Evolutionary conservation across 345 rosid genomes (phyloP), one percentile per base, ranked within the genome.

Genomic region (Heritiera littoralis): DNA sequence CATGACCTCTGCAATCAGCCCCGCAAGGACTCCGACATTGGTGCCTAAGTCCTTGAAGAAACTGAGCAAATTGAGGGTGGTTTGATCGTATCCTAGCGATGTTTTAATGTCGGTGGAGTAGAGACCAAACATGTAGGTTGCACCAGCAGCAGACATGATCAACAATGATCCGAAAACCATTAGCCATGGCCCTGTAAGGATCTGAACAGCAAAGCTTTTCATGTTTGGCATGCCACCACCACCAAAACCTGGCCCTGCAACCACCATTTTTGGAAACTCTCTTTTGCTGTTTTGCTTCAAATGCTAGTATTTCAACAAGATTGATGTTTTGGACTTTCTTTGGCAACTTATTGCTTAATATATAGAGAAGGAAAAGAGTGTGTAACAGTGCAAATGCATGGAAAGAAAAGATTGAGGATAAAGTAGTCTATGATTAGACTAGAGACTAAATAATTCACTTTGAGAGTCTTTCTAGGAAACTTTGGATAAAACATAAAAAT

Each of bases 1-100:
- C 0, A 92, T 86, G 12, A 91, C 84, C 85, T 91, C 95, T 51
- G 86, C 88, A 66, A 91, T 83, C 2, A 91, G 86, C 18, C 95
- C 93, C 2, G 95, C 78, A 1, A 87, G 83, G 43, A 91, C 59
- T 4, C 95, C 91, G 0, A 91, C 88, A 66, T 88, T 88, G 60
- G 86, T 74, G 1, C 93, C 95, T 0, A 91, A 66, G 43, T 91
- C 95, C 58, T 91, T 91, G 87, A 86, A 91, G 86, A 88, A 89
- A 74, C 93, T 86, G 28, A 91, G 87, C 23, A 88, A 80, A 78
- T 80, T 90, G 70, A 91, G 81, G 54, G 95, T 89, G 9, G 88
- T 80, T 76, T 91, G 93, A 80, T 91, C 93, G 11, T 91, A 91
- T 1, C 91, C 89, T 0, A 88, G 77, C 4, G 86, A 3, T 0